Conservation (phyloP, 2,329 filamentous ascomycete species). For the Colletotrichum sojae region DNA sequence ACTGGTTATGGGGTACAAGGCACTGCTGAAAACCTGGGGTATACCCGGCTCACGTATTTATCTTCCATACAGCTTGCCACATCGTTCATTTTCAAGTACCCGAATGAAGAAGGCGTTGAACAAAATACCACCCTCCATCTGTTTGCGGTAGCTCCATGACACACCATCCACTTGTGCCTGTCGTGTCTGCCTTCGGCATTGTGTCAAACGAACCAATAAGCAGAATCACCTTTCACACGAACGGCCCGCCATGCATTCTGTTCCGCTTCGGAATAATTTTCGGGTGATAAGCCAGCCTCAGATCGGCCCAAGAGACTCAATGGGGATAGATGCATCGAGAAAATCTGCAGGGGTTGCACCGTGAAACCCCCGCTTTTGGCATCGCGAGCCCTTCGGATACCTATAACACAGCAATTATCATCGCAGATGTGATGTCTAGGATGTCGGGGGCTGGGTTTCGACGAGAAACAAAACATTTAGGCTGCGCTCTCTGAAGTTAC, state of each 20-base stretch:
- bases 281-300: conserved; percentile 12
- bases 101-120: conserved; percentile 4
- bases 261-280: conserved; percentile 15
- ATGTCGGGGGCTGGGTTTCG: background rate
- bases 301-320: conserved; percentile 16
- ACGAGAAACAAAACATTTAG: conserved; percentile 11
- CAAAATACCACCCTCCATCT: conserved; percentile 14
- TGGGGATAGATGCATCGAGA: conserved; percentile 2
- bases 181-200: conserved; percentile 1
- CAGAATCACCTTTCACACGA: background rate
- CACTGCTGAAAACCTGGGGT: background rate
- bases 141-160: background rate
- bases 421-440: background rate
- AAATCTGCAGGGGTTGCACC: conserved; percentile 1
- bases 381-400: background rate
- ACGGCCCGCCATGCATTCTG: background rate
- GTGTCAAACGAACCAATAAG: background rate
- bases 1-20: conserved; percentile 1
- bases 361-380: conserved; percentile 21
- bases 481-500: no score
- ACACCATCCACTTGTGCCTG: background rate
- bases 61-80: conserved; percentile 1
- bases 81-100: background rate
- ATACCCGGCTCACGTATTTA: conserved; percentile 11
- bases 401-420: conserved; percentile 11